These are phyloP conservation scores for Ceratobasidium sp. DNA, from an alignment of 1,284 basidiomycete genomes.

Conservation along the genomic window DNA sequence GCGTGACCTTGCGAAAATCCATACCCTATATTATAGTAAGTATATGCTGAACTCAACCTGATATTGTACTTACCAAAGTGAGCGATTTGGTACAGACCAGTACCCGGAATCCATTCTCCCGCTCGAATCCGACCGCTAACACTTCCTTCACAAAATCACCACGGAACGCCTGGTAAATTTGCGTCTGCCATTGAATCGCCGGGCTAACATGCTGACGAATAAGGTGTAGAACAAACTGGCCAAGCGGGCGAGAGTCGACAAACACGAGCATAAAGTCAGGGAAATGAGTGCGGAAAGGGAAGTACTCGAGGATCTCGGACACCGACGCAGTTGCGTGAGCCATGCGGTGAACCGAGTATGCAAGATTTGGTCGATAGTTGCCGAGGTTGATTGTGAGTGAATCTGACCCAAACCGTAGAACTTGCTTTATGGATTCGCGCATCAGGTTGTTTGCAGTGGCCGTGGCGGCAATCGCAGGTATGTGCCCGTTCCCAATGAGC, in stretches of 20 bases:
- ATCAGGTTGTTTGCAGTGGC: background rate
- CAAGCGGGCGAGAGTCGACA: conserved; percentile 4
- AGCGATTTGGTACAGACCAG: background rate
- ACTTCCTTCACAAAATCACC: background rate
- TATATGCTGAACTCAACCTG: background rate
- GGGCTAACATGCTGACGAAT: background rate
- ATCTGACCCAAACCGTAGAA: background rate
- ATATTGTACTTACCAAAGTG: background rate
- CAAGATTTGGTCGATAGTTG: background rate
- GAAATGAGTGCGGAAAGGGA: background rate
- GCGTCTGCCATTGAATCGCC: background rate
- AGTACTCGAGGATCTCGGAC: background rate
- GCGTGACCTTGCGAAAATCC: background rate
- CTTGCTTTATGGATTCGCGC: background rate
- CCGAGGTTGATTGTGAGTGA: background rate
- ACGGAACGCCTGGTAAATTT: background rate
- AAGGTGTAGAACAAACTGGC: background rate
- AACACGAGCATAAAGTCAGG: background rate
- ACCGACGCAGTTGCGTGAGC: background rate
- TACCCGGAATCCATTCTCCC: background rate
- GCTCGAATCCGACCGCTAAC: background rate
- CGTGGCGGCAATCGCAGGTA: background rate
- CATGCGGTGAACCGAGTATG: background rate
- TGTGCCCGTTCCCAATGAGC: background rate
- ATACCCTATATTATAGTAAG: background rate